Base-by-base conservation (phyloP, 768 basidiomycete species). In the Kwoniella sp. region DNA sequence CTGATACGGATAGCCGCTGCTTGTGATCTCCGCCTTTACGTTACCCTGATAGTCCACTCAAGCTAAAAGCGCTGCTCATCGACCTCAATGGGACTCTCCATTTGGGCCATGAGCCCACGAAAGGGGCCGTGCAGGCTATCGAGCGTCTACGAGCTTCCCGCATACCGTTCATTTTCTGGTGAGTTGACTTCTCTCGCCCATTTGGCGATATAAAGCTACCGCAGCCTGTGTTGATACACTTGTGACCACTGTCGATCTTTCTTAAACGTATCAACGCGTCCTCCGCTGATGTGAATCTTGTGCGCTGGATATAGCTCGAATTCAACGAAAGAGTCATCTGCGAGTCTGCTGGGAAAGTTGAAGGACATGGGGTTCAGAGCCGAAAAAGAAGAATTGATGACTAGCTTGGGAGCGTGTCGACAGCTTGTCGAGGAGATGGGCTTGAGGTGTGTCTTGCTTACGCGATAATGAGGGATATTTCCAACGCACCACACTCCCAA, bases 61-160 rank as follows among this genome's bases (percentile, higher is more conserved):
- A 55, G 21, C 83, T 88, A 47, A 78, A 80, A 10, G 87, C 83
- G 0, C 66, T 88, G 0, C 83, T 89, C 21, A 83, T 89, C 55
- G 88, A 89, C 68, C 83, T 89, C 36, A 88, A 86, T 2, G 88
- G 88, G 0, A 90, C 86, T 0, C 77, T 90, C 4, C 85, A 88
- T 52, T 76, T 87, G 40, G 87, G 85, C 47, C 71, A 81, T 1
- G 77, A 76, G 0, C 81, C 88, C 0, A 87, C 83, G 0, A 81
- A 82, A 0, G 73, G 80, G 8, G 86, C 88, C 0, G 82, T 83
- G 1, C 62, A 80, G 2, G 85, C 86, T 0, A 70, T 87, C 2
- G 58, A 60, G 9, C 63, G 70, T 12, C 74, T 84, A 2, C 71
- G 83, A 7, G 55, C 55, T 0, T 68, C 77, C 0, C 60, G 64